Conservation (phyloP, 1,284 basidiomycete species). For the Leucoagaricus sp. region DNA sequence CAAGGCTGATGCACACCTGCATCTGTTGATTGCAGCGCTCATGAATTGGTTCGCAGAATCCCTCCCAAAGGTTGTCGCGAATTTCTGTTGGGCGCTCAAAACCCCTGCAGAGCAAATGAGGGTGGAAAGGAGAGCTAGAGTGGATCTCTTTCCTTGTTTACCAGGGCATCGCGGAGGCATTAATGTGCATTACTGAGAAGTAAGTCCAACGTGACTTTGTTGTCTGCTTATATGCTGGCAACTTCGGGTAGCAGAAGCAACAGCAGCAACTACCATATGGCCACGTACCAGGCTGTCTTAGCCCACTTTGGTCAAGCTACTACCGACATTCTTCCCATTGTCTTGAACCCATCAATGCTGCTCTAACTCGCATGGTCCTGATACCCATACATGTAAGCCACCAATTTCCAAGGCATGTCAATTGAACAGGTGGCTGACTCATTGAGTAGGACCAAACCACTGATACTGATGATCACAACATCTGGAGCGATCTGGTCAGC, state of each 20-base stretch:
- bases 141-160: slow-evolving; percentile 86
- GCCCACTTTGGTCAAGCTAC: too few species aligned
- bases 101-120: slow-evolving; percentile 86
- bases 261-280: slow-evolving; percentile 91
- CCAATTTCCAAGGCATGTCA: neutral
- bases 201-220: slow-evolving; percentile 36
- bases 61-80: slow-evolving; percentile 87
- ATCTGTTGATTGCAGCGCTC: slow-evolving; percentile 82
- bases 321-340: slow-evolving; percentile 86
- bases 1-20: slow-evolving; percentile 88
- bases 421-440: slow-evolving; percentile 1
- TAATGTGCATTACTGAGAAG: slow-evolving; percentile 87
- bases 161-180: slow-evolving; percentile 81
- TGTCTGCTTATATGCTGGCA: neutral
- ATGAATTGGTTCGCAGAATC: slow-evolving; percentile 83
- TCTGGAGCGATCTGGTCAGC: slow-evolving; percentile 98
- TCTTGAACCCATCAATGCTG: slow-evolving; percentile 83
- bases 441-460: slow-evolving; percentile 82
- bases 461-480: slow-evolving; percentile 95
- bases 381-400: slow-evolving; percentile 71
- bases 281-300: slow-evolving; percentile 95
- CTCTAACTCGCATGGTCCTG: slow-evolving; percentile 89
- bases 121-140: slow-evolving; percentile 51
- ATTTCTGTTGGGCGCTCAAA: slow-evolving; percentile 97
- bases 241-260: slow-evolving; percentile 75